Percentiles rank a stretch among this genome's conserved stretches.
Evolutionary conservation across 1,284 basidiomycete genomes (phyloP).

Genomic region (Sutorius eximius): DNA sequence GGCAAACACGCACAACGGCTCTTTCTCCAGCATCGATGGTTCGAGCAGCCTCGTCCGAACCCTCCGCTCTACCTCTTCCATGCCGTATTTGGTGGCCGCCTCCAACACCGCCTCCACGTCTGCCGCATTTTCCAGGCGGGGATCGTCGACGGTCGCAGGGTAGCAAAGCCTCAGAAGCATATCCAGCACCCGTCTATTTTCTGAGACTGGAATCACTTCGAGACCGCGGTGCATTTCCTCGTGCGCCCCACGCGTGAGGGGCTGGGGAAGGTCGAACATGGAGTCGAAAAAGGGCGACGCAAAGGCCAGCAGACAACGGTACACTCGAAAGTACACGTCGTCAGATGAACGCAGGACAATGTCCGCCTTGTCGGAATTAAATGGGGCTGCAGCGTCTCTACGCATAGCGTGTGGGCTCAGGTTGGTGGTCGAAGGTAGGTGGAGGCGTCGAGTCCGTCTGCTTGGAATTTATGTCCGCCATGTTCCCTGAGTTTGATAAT

Average conservation of each 20-base stretch:
- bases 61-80: conserved; percentile 33
- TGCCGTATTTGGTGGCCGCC: conserved; percentile 40
- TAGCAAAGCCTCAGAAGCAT: conserved; percentile 41
- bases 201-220: conserved; percentile 36
- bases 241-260: conserved; percentile 6
- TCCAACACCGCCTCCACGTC: conserved; percentile 29
- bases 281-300: conserved; percentile 40
- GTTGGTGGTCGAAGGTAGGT: background rate
- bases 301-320: conserved; percentile 35
- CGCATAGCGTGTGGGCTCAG: conserved; percentile 15
- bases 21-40: conserved; percentile 24
- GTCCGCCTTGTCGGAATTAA: conserved; percentile 35
- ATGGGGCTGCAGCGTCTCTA: conserved; percentile 27
- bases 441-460: background rate
- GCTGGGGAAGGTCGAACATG: conserved; percentile 39
- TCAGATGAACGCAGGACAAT: conserved; percentile 39
- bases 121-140: conserved; percentile 11
- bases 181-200: conserved; percentile 35
- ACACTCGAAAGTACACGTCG: conserved; percentile 37
- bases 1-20: conserved; percentile 38
- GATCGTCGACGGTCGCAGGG: conserved; percentile 28
- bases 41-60: conserved; percentile 25
- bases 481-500: conserved; percentile 10
- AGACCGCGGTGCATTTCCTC: conserved; percentile 21
- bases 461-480: conserved; percentile 13